Evolutionary conservation across 83 land plant species (phyloP), one percentile per base, ranked within the genome.

Genomic region (Picea mariana): DNA sequence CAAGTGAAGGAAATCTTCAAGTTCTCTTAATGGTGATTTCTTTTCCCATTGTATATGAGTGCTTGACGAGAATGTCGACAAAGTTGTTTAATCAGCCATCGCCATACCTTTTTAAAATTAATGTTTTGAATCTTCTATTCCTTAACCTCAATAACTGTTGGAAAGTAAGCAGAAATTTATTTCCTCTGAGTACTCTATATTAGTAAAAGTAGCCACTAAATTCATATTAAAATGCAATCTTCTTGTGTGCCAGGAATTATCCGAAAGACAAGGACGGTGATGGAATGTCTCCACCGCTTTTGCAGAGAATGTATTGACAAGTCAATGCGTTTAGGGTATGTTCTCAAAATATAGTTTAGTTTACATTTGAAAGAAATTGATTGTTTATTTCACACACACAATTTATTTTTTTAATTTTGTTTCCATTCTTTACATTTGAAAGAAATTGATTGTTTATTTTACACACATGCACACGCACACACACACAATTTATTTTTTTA

Each of bases 291-390:
- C 59, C 96, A 94, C 81, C 90, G 96, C 20, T 94, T 94, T 79
- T 94, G 96, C 84, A 86, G 94, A 66, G 96, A 92, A 81, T 94
- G 96, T 75, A 92, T 94, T 42, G 96, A 94, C 87, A 92, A 92
- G 85, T 85, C 96, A 6, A 94, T 94, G 94, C 86, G 96, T 16
- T 82, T 94, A 18, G 96, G 96, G 96, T 94, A 87, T 80, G 79
- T 62, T 84, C 55, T 34, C 67, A 83, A 62, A 67, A 31, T 26
- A 11, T 31, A 23, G 82, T 38, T 81, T 52, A 49, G 7, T 80
- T 79, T 58, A 23, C 81, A 60, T 80, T 80, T 12, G 34, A 59
- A 62, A 26, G 24, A 42, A 60, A 55, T 55, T 55, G 58, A 11
- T 55, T 55, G 12, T 55, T 11, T 55, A 55, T 34, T 34, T 34